phyloP scores from a whole-genome alignment of 768 basidiomycete species.

The Phanerodontia chrysosporium region DNA sequence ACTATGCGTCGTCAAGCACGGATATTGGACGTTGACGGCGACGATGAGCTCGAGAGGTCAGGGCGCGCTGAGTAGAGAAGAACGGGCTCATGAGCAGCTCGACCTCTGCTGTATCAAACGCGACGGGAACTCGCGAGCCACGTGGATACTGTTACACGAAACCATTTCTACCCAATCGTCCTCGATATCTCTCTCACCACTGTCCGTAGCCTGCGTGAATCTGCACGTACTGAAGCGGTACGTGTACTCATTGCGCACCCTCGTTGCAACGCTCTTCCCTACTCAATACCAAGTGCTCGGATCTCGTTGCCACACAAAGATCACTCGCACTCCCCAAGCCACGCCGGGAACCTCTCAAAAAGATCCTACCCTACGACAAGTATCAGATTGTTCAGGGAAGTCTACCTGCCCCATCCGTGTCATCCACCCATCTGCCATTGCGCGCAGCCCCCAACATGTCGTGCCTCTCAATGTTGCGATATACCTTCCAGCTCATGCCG shows the following conservation, averaged over 20 bases:
- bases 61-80: not conserved
- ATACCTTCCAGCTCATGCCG: not conserved
- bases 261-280: not conserved
- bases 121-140: constrained; percentile 3
- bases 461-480: not conserved
- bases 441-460: not conserved
- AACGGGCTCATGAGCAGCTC: not conserved
- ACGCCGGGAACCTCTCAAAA: no score
- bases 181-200: not conserved
- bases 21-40: not conserved
- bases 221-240: no score
- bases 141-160: constrained; percentile 6
- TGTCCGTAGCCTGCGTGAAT: no score
- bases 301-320: not conserved
- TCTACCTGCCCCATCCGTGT: not conserved
- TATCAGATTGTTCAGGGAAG: not conserved
- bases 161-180: not conserved
- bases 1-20: not conserved
- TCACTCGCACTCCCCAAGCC: not conserved
- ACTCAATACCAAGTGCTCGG: not conserved
- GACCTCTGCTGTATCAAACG: constrained; percentile 1
- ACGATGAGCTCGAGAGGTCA: not conserved
- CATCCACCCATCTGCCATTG: not conserved
- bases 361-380: no score
- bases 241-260: no score